A percentile compares a stretch with the other conserved stretches of the same genome.
Evolutionary conservation across 108 stramenopile genomes (phyloP).

Genomic region (Nitzschia sp.): DNA sequence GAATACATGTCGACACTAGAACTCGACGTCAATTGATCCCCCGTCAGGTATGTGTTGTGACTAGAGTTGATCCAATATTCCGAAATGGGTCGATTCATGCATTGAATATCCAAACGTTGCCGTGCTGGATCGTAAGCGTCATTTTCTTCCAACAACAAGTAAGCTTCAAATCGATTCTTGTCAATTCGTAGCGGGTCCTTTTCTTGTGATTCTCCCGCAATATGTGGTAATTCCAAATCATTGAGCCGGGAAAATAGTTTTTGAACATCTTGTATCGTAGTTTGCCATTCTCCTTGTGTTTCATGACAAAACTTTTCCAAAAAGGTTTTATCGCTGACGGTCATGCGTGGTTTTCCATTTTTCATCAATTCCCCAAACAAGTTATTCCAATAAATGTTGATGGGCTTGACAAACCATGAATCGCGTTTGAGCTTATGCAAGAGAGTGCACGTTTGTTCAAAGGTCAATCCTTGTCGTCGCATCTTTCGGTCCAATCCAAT

Average conservation of each 20-base stretch:
- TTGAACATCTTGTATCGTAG: conserved; percentile 61
- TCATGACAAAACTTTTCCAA: conserved; percentile 63
- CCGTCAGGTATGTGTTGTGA: conserved; percentile 98
- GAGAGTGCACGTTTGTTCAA: conserved; percentile 81
- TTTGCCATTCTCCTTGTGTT: conserved; percentile 62
- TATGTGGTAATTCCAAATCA: conserved; percentile 57
- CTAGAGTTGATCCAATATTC: conserved; percentile 94
- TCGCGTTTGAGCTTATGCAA: conserved; percentile 86
- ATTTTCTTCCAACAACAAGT: conserved; percentile 56
- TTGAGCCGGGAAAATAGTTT: conserved; percentile 63
- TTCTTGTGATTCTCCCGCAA: conserved; percentile 27
- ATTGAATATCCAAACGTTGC: conserved; percentile 40
- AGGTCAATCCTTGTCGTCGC: conserved; percentile 68
- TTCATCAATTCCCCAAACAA: conserved; percentile 73
- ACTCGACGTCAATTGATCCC: conserved; percentile 90
- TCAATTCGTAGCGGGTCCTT: conserved; percentile 57
- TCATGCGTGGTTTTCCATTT: conserved; percentile 58
- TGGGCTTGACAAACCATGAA: conserved; percentile 82
- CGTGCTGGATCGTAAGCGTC: conserved; percentile 74
- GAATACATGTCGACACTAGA: conserved; percentile 86
- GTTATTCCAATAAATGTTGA: conserved; percentile 55
- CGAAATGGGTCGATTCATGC: conserved; percentile 83
- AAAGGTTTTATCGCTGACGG: conserved; percentile 65
- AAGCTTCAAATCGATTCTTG: conserved; percentile 73
- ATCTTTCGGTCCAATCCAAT: conserved; percentile 61